Evolutionary conservation across 2,329 filamentous ascomycete species (phyloP), one percentile per base, ranked within the genome.

Genomic region (Amesomyces nigricolor): DNA sequence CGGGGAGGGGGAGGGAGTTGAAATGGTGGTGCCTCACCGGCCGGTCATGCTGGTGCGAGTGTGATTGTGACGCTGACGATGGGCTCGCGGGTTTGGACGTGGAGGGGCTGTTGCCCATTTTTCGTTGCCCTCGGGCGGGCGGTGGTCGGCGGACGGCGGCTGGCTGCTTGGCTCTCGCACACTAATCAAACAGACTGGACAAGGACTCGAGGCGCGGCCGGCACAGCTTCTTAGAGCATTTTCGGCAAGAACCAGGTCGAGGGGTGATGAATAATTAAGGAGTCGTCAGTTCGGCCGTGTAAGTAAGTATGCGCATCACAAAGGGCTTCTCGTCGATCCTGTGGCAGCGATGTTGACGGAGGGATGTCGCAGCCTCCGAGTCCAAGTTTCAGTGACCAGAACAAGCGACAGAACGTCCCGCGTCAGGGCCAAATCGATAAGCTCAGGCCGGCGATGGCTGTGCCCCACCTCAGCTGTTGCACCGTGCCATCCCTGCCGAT

Each of bases 1-100:
- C 75, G 57, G 79, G 74, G 65, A 81, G 78, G 65, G 79, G 78
- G 65, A 81, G 78, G 65, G 79, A 78, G 65, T 79, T 78, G 69
- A 74, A 74, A 61, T 72, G 73, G 61, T 77, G 74, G 64, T 70
- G 71, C 68, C 71, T 74, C 63, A 63, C 62, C 17, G 60, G 54
- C 22, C 59, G 56, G 13, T 65, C 64, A 65, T 65, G 48, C 45
- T 64, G 40, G 35, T 64, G 62, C 47, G 54, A 50, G 19, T 56
- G 53, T 16, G 46, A 9, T 14, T 58, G 52, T 48, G 59, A 61
- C 11, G 59, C 60, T 42, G 62, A 61, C 48, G 62, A 61, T 49
- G 60, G 58, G 54, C 57, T 58, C 56, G 58, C 53, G 44, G 63
- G 57, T 63, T 68, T 68, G 53, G 64, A 61, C 9, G 68, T 66